These are phyloP conservation scores for Dimocarpus longan DNA, from an alignment of 345 rosid genomes.

Conservation along the genomic window DNA sequence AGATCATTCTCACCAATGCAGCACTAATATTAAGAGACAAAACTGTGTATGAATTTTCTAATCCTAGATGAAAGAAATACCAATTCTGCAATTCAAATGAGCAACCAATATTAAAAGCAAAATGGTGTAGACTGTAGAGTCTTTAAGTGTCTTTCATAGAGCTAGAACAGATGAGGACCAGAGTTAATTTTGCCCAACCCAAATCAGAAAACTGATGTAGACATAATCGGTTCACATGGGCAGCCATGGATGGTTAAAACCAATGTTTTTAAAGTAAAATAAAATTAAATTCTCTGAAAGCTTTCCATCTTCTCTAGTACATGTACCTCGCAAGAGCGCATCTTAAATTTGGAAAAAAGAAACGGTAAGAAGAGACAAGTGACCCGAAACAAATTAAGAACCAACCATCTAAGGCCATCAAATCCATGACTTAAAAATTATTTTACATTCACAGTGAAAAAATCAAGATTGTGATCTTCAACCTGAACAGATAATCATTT, in stretches of 20 bases:
- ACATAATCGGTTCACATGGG: not conserved
- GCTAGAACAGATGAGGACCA: not conserved
- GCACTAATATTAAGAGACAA: not conserved
- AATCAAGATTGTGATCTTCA: not conserved
- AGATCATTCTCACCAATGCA: not conserved
- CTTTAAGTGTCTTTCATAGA: not conserved
- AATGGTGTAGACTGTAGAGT: not conserved
- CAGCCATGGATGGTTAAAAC: not conserved
- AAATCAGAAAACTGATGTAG: not conserved
- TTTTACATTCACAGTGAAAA: not conserved
- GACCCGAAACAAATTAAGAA: not conserved
- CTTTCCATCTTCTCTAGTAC: not conserved
- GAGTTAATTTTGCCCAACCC: not conserved
- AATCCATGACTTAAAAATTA: conserved; percentile 4
- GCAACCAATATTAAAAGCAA: not conserved
- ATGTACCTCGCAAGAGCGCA: not conserved
- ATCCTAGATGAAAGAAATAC: not conserved
- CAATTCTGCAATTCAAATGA: not conserved
- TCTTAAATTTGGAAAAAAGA: not conserved
- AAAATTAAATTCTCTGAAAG: not conserved
- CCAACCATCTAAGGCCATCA: not conserved
- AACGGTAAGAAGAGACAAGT: not conserved
- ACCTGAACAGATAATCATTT: not conserved
- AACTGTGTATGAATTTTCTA: not conserved
- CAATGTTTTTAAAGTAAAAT: not conserved